Evolutionary conservation across 192 early-diverging fungal species (phyloP), one percentile per base, ranked within the genome.

Genomic region (Chytriomyces confervae): DNA sequence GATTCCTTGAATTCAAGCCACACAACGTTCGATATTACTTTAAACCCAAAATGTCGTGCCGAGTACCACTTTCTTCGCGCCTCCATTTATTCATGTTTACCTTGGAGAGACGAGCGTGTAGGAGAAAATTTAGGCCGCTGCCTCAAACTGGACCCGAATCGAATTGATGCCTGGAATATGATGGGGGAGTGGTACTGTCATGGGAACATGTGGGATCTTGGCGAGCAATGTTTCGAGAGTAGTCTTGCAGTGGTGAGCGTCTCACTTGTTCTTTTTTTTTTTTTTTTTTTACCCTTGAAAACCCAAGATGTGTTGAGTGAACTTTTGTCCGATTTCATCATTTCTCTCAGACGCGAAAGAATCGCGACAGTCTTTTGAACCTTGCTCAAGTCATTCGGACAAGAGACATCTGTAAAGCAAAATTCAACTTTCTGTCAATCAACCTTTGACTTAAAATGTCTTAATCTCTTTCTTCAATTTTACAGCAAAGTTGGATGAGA

Each of bases 171-270:
- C 7, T 78, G 68, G 66, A 78, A 78, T 62, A 13, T 78, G 66
- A 67, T 78, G 61, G 77, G 77, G 5, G 67, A 78, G 29, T 78
- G 77, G 77, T 78, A 78, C 44, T 78, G 57, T 27, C 44, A 71
- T 18, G 45, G 23, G 49, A 51, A 57, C 27, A 13, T 11, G 9
- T 71, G 69, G 72, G n/a, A 47, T 20, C 45, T 78, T 13, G 77
- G 50, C 9, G n/a, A 57, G 45, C 10, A 16, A n/a, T 78, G 77
- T 49, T 78, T 78, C 46, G 77, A 78, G 48, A 36, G 45, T n/a
- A 68, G 77, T 27, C 62, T 78, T 27, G 44, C 60, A 61, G 60
- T 71, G 46, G 66, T 62, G 46, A 74, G 70, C 27, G 24, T 50
- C 23, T 50, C 23, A 8, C 48, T 16, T 49, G 9, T 18, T 69